Evolutionary conservation across 768 basidiomycete species (phyloP).

Genomic region (Trametes coccinea): DNA sequence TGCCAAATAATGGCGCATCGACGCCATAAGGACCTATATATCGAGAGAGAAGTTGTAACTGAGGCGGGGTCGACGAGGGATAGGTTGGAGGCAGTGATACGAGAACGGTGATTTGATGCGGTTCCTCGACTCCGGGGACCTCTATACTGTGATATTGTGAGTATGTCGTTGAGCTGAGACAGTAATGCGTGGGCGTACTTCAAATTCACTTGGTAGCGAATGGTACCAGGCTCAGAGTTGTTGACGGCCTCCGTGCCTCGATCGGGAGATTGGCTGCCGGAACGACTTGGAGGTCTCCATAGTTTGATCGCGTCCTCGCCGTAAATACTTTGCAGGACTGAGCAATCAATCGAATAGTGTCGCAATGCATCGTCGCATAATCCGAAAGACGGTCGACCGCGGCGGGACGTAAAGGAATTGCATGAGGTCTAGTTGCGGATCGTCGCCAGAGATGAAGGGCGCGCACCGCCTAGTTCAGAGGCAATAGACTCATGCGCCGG

Average conservation of each 20-base stretch:
- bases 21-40: slow-evolving; percentile 82
- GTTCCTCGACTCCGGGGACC: not conserved
- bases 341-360: no score
- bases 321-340: slow-evolving; percentile 83
- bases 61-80: slow-evolving; percentile 69
- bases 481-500: slow-evolving; percentile 44
- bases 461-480: slow-evolving; percentile 48
- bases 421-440: slow-evolving; percentile 23
- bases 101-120: slow-evolving; percentile 33
- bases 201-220: slow-evolving; percentile 66
- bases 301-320: slow-evolving; percentile 64
- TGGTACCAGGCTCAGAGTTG: slow-evolving; percentile 32
- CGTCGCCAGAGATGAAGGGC: slow-evolving; percentile 12
- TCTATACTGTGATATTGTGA: not conserved
- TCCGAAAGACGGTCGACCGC: no score
- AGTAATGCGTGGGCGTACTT: slow-evolving; percentile 48
- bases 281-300: slow-evolving; percentile 44
- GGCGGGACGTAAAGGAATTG: slow-evolving; percentile 7
- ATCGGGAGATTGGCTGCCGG: slow-evolving; percentile 18
- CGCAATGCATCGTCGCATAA: no score
- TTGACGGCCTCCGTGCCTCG: slow-evolving; percentile 19
- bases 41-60: slow-evolving; percentile 80
- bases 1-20: slow-evolving; percentile 72
- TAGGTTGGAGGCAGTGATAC: slow-evolving; percentile 54
- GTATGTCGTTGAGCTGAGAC: slow-evolving; percentile 26